Evolutionary conservation across 1,284 basidiomycete genomes (phyloP).

Genomic region (Volvariella surrecta): DNA sequence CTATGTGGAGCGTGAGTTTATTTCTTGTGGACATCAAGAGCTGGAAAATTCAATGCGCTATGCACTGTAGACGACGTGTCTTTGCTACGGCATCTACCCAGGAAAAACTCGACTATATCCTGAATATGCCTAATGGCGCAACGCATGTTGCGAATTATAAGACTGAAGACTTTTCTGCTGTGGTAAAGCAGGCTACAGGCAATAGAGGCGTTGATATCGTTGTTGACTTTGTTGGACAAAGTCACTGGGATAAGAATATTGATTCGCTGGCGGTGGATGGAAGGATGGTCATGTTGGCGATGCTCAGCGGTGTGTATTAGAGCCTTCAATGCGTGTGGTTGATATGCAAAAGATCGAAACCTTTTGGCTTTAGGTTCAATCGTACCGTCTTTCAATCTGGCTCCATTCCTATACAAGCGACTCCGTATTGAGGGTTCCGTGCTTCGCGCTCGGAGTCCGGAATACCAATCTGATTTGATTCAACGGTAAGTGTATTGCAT

Average conservation of each 20-base stretch:
- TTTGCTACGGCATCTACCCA: constrained; percentile 81
- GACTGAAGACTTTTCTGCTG: constrained; percentile 68
- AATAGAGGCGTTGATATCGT: constrained; percentile 74
- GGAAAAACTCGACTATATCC: constrained; percentile 79
- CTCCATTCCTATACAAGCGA: constrained; percentile 76
- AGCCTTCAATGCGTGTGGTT: neutral
- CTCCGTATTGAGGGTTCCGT: constrained; percentile 88
- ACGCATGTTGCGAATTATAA: constrained; percentile 84
- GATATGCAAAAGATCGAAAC: neutral
- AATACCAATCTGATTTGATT: constrained; percentile 80
- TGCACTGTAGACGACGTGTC: constrained; percentile 47
- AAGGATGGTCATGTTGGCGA: constrained; percentile 63
- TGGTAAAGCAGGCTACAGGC: constrained; percentile 55
- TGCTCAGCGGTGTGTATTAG: constrained; percentile 55
- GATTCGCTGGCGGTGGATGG: constrained; percentile 72
- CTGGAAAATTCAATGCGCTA: neutral
- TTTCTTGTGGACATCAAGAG: constrained; percentile 5
- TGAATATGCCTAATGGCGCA: constrained; percentile 53
- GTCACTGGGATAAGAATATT: constrained; percentile 82
- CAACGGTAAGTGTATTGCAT: constrained; percentile 33
- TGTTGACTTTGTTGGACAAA: constrained; percentile 83
- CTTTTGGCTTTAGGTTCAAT: constrained; percentile 47
- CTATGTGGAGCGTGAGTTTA: constrained; percentile 59
- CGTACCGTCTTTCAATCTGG: constrained; percentile 58
- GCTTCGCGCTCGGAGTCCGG: constrained; percentile 67